Evolutionary conservation across 2,329 filamentous ascomycete genomes (phyloP), one percentile per base, ranked within the genome.

Genomic region (Sporothrix humicola): DNA sequence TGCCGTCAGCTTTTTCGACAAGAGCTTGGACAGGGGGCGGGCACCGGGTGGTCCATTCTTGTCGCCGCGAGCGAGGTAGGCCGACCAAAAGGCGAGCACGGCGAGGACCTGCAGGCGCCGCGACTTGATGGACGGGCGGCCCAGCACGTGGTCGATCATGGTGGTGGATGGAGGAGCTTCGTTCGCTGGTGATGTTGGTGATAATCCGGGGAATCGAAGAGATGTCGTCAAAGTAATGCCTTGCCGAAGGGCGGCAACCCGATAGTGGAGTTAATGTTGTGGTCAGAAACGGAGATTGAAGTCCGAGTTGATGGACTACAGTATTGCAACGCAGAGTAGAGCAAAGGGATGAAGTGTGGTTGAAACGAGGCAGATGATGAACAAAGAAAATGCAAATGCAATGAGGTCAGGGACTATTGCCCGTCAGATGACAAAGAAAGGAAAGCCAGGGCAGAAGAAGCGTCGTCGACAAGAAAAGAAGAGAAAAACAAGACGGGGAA

Each of bases 101-200:
- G 92, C 91, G 77, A 98, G 88, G 78, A 99, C 94, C 82, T 98
- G 95, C 69, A 97, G 91, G 79, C 97, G 94, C 76, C 95, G 90
- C 79, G 97, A 97, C 84, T 95, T 93, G 79, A 93, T 90, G 75
- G 95, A 98, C 48, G 95, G 95, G 76, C 94, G 91, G 76, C 95
- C 95, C 68, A 98, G 86, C 73, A 98, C 92, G 86, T 98, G 95
- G 83, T 98, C 95, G 90, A 90, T 83, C 88, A 90, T 90, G 74
- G 71, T 79, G 74, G 6, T 20, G n/a, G 46, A 44, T 50, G 72
- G 31, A 37, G 31, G 7, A 26, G 23, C 23, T 7, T 37, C 31
- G 31, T 37, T 37, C 4, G 31, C 7, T 37, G 31, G 4, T 23
- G 26, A 2, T 17, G 26, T 13, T 42, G 59, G n/a, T 26, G 23